Evolutionary conservation across 768 basidiomycete genomes (phyloP).

Genomic region (Epithele typhae): DNA sequence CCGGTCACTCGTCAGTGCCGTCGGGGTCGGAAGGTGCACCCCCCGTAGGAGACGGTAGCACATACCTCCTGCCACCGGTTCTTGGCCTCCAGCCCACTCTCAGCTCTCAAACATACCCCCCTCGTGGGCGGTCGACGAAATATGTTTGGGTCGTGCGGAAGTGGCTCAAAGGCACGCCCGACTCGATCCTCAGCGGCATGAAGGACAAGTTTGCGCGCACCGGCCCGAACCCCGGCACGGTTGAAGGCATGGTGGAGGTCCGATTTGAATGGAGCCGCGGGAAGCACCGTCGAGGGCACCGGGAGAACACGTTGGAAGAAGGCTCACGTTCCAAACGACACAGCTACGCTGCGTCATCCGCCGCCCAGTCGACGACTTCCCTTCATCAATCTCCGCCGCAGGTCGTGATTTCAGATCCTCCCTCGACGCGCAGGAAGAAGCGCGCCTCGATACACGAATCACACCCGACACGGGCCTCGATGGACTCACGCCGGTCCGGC

Average conservation of each 20-base stretch:
- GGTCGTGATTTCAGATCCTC: slow-evolving; percentile 1
- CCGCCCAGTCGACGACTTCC: slow-evolving; percentile 17
- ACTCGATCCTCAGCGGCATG: slow-evolving; percentile 41
- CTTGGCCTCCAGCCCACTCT: slow-evolving; percentile 69
- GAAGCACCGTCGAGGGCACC: slow-evolving; percentile 21
- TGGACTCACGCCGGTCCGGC: slow-evolving; percentile 19
- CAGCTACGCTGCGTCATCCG: slow-evolving; percentile 14
- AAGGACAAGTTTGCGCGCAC: slow-evolving; percentile 33
- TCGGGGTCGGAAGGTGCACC: slow-evolving; percentile 9
- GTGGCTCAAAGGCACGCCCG: slow-evolving; percentile 64
- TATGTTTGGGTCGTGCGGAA: slow-evolving; percentile 76
- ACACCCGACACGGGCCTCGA: slow-evolving; percentile 1
- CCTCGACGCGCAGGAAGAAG: slow-evolving; percentile 8
- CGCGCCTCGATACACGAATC: slow-evolving; percentile 12
- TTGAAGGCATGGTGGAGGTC: slow-evolving; percentile 50
- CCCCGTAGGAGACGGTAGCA: slow-evolving; percentile 3
- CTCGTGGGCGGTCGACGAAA: slow-evolving; percentile 36
- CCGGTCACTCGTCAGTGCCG: slow-evolving; percentile 2
- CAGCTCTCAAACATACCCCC: slow-evolving; percentile 41
- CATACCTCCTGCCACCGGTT: slow-evolving; percentile 38
- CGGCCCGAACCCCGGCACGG: slow-evolving; percentile 5
- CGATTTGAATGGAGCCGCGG: slow-evolving; percentile 77
- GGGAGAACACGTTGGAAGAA: slow-evolving; percentile 21
- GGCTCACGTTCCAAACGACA: slow-evolving; percentile 9
- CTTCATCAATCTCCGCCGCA: slow-evolving; percentile 10